Percentiles rank a stretch among this genome's conserved stretches.
phyloP scores from a whole-genome alignment of 176 grass and related monocot species.

The Thalia dealbata region DNA sequence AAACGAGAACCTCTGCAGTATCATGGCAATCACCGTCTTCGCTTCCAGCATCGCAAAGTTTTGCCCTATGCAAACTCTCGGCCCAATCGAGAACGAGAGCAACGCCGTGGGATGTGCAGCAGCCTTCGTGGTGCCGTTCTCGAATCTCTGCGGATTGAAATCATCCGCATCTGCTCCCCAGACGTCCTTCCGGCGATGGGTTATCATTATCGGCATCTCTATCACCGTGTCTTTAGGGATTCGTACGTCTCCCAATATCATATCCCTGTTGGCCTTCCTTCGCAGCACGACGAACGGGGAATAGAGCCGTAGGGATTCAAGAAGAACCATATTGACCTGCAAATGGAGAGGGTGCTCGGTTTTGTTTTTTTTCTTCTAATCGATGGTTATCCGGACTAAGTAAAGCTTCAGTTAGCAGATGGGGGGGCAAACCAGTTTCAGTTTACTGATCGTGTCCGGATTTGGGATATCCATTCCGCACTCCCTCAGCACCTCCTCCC shows the following conservation, averaged over 20 bases:
- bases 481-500: conserved; percentile 39
- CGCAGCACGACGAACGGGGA: not conserved
- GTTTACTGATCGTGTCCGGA: conserved; percentile 33
- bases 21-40: conserved; percentile 35
- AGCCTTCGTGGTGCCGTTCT: conserved; percentile 29
- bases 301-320: conserved; percentile 33
- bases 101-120: conserved; percentile 35
- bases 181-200: conserved; percentile 37
- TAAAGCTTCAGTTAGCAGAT: too few relatives aligned
- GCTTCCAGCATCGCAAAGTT: conserved; percentile 50
- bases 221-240: conserved; percentile 16
- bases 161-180: conserved; percentile 37
- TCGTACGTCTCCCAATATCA: conserved; percentile 10
- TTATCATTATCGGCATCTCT: conserved; percentile 14
- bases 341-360: too few relatives aligned
- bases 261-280: not conserved
- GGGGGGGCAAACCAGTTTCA: conserved; percentile 27
- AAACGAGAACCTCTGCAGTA: conserved; percentile 42
- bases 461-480: conserved; percentile 22
- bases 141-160: conserved; percentile 37
- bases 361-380: too few relatives aligned
- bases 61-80: conserved; percentile 43
- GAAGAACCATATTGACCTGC: conserved; percentile 42
- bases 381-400: too few relatives aligned
- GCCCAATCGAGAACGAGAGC: conserved; percentile 35